Percentiles rank a stretch among this genome's conserved stretches.
phyloP scores from a whole-genome alignment of 495 filamentous ascomycete species.

The Apodospora peruviana region DNA sequence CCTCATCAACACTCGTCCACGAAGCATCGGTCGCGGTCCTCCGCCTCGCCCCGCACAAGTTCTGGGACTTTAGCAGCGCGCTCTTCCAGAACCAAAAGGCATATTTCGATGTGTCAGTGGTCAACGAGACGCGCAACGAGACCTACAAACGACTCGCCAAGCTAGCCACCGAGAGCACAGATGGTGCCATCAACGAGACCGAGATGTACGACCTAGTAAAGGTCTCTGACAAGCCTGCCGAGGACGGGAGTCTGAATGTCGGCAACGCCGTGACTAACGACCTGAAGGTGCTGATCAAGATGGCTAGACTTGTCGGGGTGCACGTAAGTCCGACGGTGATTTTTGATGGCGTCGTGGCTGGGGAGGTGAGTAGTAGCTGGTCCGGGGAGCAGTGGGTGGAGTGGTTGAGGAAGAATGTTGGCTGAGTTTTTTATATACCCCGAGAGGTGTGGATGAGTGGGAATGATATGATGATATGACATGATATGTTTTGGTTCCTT shows the following conservation, averaged over 20 bases:
- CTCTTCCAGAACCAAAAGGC: constrained; percentile 66
- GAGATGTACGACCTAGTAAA: constrained; percentile 58
- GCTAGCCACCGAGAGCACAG: constrained; percentile 52
- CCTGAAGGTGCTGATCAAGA: constrained; percentile 78
- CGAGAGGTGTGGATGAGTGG: background rate
- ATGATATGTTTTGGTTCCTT: constrained; percentile 3
- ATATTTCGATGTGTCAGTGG: constrained; percentile 78
- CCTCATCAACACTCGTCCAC: constrained; percentile 78
- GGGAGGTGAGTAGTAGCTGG: constrained; percentile 72
- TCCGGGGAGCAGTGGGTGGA: constrained; percentile 73
- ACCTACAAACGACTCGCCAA: constrained; percentile 76
- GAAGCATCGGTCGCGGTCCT: constrained; percentile 81
- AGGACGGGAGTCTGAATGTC: constrained; percentile 60
- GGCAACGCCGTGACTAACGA: constrained; percentile 82
- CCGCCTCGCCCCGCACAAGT: constrained; percentile 58
- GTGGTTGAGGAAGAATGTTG: constrained; percentile 75
- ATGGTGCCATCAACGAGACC: constrained; percentile 62
- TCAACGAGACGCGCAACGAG: constrained; percentile 73
- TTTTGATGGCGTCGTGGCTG: constrained; percentile 79
- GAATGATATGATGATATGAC: background rate
- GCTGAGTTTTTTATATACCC: too few relatives aligned
- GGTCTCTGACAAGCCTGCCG: constrained; percentile 55
- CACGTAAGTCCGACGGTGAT: constrained; percentile 88
- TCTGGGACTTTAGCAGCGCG: constrained; percentile 69
- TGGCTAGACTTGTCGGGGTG: constrained; percentile 67